Conservation (phyloP, 169 alveolate species). For the Miamiensis avidus region DNA sequence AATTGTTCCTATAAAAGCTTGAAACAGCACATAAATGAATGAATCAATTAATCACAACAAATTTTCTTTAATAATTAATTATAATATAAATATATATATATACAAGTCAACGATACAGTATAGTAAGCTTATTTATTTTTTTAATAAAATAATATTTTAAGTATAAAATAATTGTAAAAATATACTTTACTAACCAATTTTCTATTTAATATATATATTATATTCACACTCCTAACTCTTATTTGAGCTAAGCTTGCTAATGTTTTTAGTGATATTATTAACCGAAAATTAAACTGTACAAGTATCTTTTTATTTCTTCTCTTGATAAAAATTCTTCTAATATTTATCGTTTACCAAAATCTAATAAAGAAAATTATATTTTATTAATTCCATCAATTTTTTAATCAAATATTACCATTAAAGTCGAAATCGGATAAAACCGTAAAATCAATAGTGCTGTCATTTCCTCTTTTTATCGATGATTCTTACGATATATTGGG, state of each 20-base stretch:
- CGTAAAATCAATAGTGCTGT: conserved; percentile 20
- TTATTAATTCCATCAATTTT: background rate
- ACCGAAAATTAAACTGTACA: conserved; percentile 14
- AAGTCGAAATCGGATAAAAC: conserved; percentile 18
- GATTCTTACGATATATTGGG: no score
- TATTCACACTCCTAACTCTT: background rate
- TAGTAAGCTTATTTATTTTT: no score
- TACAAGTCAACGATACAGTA: no score
- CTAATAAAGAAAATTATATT: background rate
- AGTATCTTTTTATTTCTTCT: conserved; percentile 23
- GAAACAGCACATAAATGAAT: background rate
- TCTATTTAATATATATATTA: no score
- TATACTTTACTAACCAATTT: background rate
- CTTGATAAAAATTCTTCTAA: conserved; percentile 23
- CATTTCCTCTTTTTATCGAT: background rate
- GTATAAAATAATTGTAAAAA: background rate
- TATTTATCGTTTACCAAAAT: conserved; percentile 19
- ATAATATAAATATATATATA: no score
- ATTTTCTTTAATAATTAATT: no score
- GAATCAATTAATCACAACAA: background rate
- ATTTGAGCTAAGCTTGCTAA: no score
- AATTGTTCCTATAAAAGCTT: no score
- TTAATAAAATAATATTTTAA: no score
- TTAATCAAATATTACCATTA: conserved; percentile 3
- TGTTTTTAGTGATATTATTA: background rate